Base-by-base conservation (phyloP, 768 basidiomycete species). In the Termitomyces sp. region DNA sequence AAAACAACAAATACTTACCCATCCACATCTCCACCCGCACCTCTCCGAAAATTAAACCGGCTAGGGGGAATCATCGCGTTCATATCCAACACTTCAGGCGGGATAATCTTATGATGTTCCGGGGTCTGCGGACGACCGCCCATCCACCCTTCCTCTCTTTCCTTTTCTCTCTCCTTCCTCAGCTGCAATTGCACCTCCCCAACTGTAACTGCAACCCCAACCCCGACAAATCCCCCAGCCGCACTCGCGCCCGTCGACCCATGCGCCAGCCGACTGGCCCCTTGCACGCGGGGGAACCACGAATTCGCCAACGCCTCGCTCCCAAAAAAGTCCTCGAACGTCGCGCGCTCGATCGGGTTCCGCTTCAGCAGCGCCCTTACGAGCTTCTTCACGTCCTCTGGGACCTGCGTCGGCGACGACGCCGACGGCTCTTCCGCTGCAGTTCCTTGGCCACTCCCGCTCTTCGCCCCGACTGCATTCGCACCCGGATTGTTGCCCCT, bases 291-390 rank as follows among this genome's bases (percentile, higher is more conserved):
- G 6, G 87, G 85, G 65, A 92, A 92, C 73, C 87, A 92, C 40
- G 82, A 87, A 68, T 87, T 90, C 28, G 80, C 85, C 63, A 90
- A 75, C 36, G 88, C 94, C 33, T 79, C 80, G 62, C 90, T 92
- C 53, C 80, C 78, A 69, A 99, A 99, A 73, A 97, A 98, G 43
- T 94, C 92, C 13, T 95, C 91, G 59, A 95, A 99, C 56, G 80
- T 86, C 24, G 92, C 88, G 2, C 96, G 80, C 68, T 97, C 91
- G 0, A 78, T 80, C 0, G 97, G 94, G 42, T 86, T 83, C 30
- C 92, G 85, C 71, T 88, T 92, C 50, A 99, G 76, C 49, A 99
- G 75, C n/a, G 75, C 69, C 18, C 93, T 81, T 33, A 98, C 92
- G 53, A 98, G 85, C 33, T 80, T 80, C 73, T 99, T 98, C 70